Evolutionary conservation across 805 yeast species (phyloP).

Genomic region (Wickerhamomyces bovis): DNA sequence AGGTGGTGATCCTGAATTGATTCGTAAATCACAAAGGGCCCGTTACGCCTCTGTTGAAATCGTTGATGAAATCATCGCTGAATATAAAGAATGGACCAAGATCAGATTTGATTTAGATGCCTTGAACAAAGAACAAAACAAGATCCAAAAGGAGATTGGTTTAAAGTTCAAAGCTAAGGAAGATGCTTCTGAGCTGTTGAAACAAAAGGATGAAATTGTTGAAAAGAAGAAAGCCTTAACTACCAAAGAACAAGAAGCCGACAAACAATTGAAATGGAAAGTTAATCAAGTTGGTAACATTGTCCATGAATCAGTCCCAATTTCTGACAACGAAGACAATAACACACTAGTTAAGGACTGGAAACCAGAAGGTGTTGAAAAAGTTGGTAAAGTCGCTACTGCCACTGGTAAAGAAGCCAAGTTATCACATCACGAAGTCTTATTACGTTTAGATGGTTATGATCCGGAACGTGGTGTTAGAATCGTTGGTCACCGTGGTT

Average conservation of each 20-base stretch:
- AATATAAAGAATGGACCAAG: slow-evolving; percentile 89
- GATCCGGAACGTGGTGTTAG: slow-evolving; percentile 99
- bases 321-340: slow-evolving; percentile 83
- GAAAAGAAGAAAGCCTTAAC: slow-evolving; percentile 62
- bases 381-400: slow-evolving; percentile 60
- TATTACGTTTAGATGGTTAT: slow-evolving; percentile 92
- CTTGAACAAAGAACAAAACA: slow-evolving; percentile 80
- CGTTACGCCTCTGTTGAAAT: slow-evolving; percentile 93
- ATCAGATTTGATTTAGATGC: slow-evolving; percentile 87
- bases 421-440: slow-evolving; percentile 92
- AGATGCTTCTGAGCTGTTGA: slow-evolving; percentile 80
- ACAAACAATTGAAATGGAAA: slow-evolving; percentile 64
- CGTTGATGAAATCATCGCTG: slow-evolving; percentile 90
- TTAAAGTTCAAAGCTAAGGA: slow-evolving; percentile 89
- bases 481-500: slow-evolving; percentile 98
- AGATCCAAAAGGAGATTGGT: slow-evolving; percentile 90
- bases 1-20: slow-evolving; percentile 91
- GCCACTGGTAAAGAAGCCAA: slow-evolving; percentile 72
- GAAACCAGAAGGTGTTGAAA: slow-evolving; percentile 68
- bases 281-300: slow-evolving; percentile 90
- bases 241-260: slow-evolving; percentile 73
- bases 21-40: slow-evolving; percentile 84
- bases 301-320: slow-evolving; percentile 88
- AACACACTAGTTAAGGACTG: slow-evolving; percentile 84
- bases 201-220: slow-evolving; percentile 70